These are phyloP conservation scores for Boletus edulis DNA, from an alignment of 768 basidiomycete genomes.

Conservation along the genomic window DNA sequence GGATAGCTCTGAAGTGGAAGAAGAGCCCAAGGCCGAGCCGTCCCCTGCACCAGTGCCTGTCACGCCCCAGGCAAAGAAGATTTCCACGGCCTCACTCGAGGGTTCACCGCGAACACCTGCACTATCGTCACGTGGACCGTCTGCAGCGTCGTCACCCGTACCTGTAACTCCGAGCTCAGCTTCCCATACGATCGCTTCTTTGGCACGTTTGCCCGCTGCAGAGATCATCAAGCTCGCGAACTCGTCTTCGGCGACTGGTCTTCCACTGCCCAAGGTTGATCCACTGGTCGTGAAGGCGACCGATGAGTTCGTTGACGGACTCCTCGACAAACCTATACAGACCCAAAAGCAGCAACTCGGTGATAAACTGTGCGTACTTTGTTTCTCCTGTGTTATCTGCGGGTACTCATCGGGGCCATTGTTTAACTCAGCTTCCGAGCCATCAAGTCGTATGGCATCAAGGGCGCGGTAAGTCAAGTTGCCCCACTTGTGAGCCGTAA, in stretches of 20 bases:
- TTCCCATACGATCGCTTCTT: constrained; percentile 61
- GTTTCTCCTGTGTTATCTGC: constrained; percentile 8
- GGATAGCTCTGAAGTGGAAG: constrained; percentile 65
- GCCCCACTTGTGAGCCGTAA: background rate
- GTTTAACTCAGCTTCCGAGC: constrained; percentile 45
- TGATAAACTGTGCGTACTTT: constrained; percentile 61
- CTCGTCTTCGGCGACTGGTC: constrained; percentile 41
- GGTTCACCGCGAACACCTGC: constrained; percentile 75
- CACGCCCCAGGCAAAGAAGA: constrained; percentile 68
- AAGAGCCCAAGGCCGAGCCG: constrained; percentile 32
- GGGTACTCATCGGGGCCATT: constrained; percentile 19
- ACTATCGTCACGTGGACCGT: constrained; percentile 70
- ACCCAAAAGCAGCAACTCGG: constrained; percentile 78
- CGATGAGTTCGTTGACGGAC: constrained; percentile 66
- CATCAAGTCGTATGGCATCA: constrained; percentile 78
- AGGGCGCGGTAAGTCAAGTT: constrained; percentile 58
- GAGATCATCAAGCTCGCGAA: constrained; percentile 71
- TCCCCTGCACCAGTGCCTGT: constrained; percentile 37
- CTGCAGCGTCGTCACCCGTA: constrained; percentile 66
- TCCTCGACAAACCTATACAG: constrained; percentile 53
- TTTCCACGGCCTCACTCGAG: constrained; percentile 33
- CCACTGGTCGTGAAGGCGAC: constrained; percentile 65
- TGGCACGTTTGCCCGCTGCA: constrained; percentile 70
- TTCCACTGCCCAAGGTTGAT: constrained; percentile 70
- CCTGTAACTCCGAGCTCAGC: constrained; percentile 56